Evolutionary conservation across 371 early-diverging fungal genomes (phyloP), one percentile per base, ranked within the genome.

Genomic region (Quaeritorhiza haematococci): DNA sequence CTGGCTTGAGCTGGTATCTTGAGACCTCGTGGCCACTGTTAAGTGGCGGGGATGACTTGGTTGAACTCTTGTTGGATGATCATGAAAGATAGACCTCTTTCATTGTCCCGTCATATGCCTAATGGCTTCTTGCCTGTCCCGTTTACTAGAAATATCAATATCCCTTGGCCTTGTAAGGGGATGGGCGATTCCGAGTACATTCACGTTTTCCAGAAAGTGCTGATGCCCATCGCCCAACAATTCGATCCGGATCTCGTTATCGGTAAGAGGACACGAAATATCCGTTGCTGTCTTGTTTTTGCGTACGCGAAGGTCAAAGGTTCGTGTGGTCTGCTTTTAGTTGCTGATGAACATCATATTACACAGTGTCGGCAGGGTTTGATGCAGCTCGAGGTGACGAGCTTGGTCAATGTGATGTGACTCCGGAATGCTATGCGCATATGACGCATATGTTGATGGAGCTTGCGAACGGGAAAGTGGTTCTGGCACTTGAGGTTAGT

Each of bases 311-410:
- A 13, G 1, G 29, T 26, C 1, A 8, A 54, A 1, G 32, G 46
- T 26, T 45, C 32, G 21, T 34, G 29, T 43, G 21, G 28, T 24
- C 28, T 53, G 53, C 21, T 48, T 17, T 28, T 55, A 79, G 89
- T 92, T 7, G 13, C n/a, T 13, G 10, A 10, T 38, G 38, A 38
- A 13, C 13, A 10, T n/a, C n/a, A n/a, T 10, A 10, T 38, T 38
- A 13, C 38, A 13, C n/a, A 38, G 21, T 45, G 10, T 87, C 91
- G 3, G 85, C 91, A 32, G 96, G 96, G 1, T 96, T 94, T 59
- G 96, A 96, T 68, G 92, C 93, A 1, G 94, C 93, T 6, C 61
- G 59, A 44, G 84, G 88, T 32, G 96, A 96, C 63, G 86, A 84
- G 23, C 80, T 94, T 30, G 96, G 96, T 15, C 80, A 80, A 57